Conservation (phyloP, 2,329 filamentous ascomycete species). For the Mariannaea elegans region DNA sequence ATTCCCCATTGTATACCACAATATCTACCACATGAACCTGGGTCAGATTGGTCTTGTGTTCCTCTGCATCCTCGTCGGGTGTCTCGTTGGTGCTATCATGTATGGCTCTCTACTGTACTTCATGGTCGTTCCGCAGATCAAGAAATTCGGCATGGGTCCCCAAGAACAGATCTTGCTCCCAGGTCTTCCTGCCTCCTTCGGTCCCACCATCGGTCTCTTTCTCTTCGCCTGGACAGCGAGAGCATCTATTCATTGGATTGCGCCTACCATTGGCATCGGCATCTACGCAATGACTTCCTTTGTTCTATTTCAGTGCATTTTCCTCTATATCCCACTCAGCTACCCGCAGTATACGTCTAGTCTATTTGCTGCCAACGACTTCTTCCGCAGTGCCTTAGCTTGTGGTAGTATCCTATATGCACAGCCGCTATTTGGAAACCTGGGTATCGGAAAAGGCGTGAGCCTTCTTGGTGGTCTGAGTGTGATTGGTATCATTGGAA, state of each 20-base stretch:
- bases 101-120: conserved; percentile 3
- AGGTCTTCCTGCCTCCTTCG: conserved; percentile 62
- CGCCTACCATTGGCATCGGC: conserved; percentile 63
- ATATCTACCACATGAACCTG: conserved; percentile 53
- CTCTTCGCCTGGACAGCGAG: conserved; percentile 67
- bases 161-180: neutral
- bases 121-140: conserved; percentile 45
- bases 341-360: conserved; percentile 66
- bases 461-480: conserved; percentile 65
- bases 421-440: conserved; percentile 64
- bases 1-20: conserved; percentile 30
- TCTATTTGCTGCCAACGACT: conserved; percentile 69
- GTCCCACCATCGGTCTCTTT: conserved; percentile 66
- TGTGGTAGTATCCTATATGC: conserved; percentile 68
- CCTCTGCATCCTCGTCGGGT: conserved; percentile 23
- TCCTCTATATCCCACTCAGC: conserved; percentile 64
- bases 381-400: conserved; percentile 65
- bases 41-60: conserved; percentile 62
- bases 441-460: conserved; percentile 66
- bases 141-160: conserved; percentile 63
- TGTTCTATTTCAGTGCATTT: conserved; percentile 67
- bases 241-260: conserved; percentile 61
- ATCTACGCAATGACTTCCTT: conserved; percentile 62
- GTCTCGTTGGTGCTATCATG: conserved; percentile 4
- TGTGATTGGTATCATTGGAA: conserved; percentile 63